Evolutionary conservation across 2,329 filamentous ascomycete species (phyloP).

Genomic region (Epichloe coenophiala): DNA sequence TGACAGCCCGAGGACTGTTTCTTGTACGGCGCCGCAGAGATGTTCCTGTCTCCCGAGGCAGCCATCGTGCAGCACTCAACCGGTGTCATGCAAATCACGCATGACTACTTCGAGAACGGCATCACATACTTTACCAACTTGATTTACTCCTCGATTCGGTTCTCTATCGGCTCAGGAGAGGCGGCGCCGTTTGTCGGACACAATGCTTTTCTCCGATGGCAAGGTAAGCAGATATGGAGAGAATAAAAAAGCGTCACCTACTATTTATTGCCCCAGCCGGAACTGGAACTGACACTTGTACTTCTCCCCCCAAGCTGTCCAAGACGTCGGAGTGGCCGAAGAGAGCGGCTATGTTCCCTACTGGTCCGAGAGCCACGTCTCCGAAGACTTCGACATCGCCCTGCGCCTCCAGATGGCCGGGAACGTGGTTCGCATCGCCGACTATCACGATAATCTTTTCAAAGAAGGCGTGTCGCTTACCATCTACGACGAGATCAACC

Average conservation of each 20-base stretch:
- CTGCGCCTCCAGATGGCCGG: slow-evolving; percentile 56
- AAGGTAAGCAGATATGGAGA: slow-evolving; percentile 5
- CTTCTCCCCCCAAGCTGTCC: slow-evolving; percentile 14
- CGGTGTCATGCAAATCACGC: slow-evolving; percentile 63
- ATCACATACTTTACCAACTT: slow-evolving; percentile 72
- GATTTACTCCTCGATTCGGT: slow-evolving; percentile 61
- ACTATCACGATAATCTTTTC: slow-evolving; percentile 57
- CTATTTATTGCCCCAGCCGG: neutral
- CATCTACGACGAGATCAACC: slow-evolving; percentile 57
- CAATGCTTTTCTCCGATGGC: slow-evolving; percentile 63
- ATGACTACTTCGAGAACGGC: slow-evolving; percentile 57
- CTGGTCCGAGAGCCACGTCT: slow-evolving; percentile 66
- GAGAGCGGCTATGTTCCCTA: slow-evolving; percentile 45
- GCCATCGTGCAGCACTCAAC: slow-evolving; percentile 61
- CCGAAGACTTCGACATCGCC: slow-evolving; percentile 66
- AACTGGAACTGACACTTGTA: neutral
- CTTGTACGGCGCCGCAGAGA: slow-evolving; percentile 56
- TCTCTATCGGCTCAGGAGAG: slow-evolving; percentile 57
- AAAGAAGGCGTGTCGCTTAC: slow-evolving; percentile 62
- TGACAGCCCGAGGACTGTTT: slow-evolving; percentile 46
- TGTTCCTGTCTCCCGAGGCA: slow-evolving; percentile 56
- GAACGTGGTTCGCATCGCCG: slow-evolving; percentile 54
- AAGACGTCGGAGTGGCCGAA: slow-evolving; percentile 17
- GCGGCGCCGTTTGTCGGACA: slow-evolving; percentile 66
- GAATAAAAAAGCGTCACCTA: neutral